These are phyloP conservation scores for Suillus occidentalis DNA, from an alignment of 768 basidiomycete species.

Conservation along the genomic window DNA sequence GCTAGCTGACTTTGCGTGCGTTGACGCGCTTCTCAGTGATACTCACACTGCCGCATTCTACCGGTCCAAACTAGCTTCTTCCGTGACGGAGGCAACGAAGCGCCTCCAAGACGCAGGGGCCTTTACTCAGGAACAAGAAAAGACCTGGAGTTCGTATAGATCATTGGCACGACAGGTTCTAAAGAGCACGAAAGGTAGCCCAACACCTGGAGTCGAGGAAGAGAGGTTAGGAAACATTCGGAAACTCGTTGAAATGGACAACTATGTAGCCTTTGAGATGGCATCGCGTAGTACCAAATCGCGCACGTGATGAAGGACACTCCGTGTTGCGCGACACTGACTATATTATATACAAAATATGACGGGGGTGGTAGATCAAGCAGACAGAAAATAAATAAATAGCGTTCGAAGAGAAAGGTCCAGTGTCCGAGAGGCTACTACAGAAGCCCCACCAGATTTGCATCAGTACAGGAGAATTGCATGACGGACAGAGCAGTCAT, in stretches of 20 bases:
- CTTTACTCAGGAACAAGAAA: slow-evolving; percentile 15
- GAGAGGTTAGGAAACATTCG: slow-evolving; percentile 25
- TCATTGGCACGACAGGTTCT: slow-evolving; percentile 19
- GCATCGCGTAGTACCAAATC: slow-evolving; percentile 28
- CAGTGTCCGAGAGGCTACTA: slow-evolving; percentile 2
- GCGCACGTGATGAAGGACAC: slow-evolving; percentile 17
- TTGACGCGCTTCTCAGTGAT: slow-evolving; percentile 35
- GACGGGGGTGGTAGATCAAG: slow-evolving; percentile 2
- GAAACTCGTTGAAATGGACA: slow-evolving; percentile 26
- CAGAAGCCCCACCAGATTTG: slow-evolving; percentile 9
- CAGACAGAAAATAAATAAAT: slow-evolving; percentile 8
- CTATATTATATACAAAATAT: slow-evolving; percentile 9
- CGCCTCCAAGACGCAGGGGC: slow-evolving; percentile 29
- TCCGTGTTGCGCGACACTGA: slow-evolving; percentile 7
- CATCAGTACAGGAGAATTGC: slow-evolving; percentile 17
- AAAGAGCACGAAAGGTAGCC: slow-evolving; percentile 14
- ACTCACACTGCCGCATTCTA: slow-evolving; percentile 34
- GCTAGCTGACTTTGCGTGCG: slow-evolving; percentile 50
- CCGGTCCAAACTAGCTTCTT: slow-evolving; percentile 48
- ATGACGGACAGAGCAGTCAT: not conserved
- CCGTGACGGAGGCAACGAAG: slow-evolving; percentile 42
- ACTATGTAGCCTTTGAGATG: slow-evolving; percentile 31
- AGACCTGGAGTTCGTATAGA: slow-evolving; percentile 19
- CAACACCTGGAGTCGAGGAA: slow-evolving; percentile 19
- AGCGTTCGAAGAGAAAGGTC: slow-evolving; percentile 14